These are phyloP conservation scores for Naganishia friedmannii DNA, from an alignment of 768 basidiomycete genomes.

Conservation along the genomic window DNA sequence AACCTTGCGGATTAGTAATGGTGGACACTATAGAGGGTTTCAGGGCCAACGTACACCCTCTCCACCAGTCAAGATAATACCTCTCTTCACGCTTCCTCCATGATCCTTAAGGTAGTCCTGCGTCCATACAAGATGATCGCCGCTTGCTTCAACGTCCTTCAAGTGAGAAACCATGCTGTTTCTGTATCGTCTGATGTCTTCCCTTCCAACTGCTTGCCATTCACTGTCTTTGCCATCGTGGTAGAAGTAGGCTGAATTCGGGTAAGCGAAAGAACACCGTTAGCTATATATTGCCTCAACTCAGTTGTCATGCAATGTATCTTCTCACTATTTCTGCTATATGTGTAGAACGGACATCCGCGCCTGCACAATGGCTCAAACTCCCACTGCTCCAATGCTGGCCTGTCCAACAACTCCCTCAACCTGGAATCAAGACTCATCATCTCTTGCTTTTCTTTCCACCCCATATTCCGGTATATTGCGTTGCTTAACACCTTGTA, in stretches of 20 bases:
- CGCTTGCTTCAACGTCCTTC: conserved; percentile 40
- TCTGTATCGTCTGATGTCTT: conserved; percentile 42
- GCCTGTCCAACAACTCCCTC: conserved; percentile 37
- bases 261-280: neutral
- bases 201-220: conserved; percentile 39
- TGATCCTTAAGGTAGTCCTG: conserved; percentile 27
- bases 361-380: conserved; percentile 40
- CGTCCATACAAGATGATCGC: conserved; percentile 42
- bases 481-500: conserved; percentile 21
- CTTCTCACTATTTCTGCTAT: conserved; percentile 36
- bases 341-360: conserved; percentile 45
- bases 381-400: conserved; percentile 43
- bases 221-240: conserved; percentile 45
- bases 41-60: conserved; percentile 39
- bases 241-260: conserved; percentile 39
- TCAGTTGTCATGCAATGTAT: neutral
- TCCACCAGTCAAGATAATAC: conserved; percentile 45
- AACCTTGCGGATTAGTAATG: no score
- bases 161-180: conserved; percentile 43
- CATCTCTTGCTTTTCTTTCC: conserved; percentile 27
- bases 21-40: neutral
- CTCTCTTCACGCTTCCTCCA: conserved; percentile 33
- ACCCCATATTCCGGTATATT: conserved; percentile 14
- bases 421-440: conserved; percentile 32
- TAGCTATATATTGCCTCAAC: neutral